Evolutionary conservation across 2,329 filamentous ascomycete species (phyloP), one percentile per base, ranked within the genome.

Genomic region (Claviceps humidiphila): DNA sequence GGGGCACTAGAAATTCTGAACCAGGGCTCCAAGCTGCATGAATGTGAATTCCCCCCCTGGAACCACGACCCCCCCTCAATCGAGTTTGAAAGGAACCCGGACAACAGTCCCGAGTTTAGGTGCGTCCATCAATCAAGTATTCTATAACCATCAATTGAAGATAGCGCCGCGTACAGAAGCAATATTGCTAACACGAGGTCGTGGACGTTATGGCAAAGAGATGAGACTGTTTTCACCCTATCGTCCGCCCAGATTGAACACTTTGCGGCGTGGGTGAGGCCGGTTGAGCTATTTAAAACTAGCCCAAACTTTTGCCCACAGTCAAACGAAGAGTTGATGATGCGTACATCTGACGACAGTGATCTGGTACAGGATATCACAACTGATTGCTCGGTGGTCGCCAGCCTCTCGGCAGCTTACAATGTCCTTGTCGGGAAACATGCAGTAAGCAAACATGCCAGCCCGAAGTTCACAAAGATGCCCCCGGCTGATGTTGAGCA

Each of bases 381-480:
- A 5, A 94, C 91, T 0, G 93, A 98, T 66, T 98, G 93, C 64
- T 97, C 93, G 1, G 91, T 98, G 3, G 91, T 98, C 30, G 93
- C 93, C 16, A 96, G 93, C 64, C 75, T 98, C 5, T 96, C 90
- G 64, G 89, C 90, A 26, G 84, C 81, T 24, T 82, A 85, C 55
- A 82, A 83, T 42, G 75, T 83, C 8, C 77, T 83, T 55, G 82
- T 82, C 17, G 85, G 84, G 2, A 77, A 85, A 65, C 74, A 77
- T 40, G 82, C 83, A 65, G 86, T 89, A 72, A 57, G 71, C 37
- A 26, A 6, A 26, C 39, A 6, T 45, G 14, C 30, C 43, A 45
- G 4, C 14, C 3, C 41, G 17, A 20, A 8, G n/a, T 17, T 4
- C 11, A 26, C 17, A 4, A 17, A 14, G 26, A 5, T 39, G 24